These are phyloP conservation scores for Coniochaeta pulveracea DNA, from an alignment of 2,329 filamentous ascomycete genomes.

Conservation along the genomic window DNA sequence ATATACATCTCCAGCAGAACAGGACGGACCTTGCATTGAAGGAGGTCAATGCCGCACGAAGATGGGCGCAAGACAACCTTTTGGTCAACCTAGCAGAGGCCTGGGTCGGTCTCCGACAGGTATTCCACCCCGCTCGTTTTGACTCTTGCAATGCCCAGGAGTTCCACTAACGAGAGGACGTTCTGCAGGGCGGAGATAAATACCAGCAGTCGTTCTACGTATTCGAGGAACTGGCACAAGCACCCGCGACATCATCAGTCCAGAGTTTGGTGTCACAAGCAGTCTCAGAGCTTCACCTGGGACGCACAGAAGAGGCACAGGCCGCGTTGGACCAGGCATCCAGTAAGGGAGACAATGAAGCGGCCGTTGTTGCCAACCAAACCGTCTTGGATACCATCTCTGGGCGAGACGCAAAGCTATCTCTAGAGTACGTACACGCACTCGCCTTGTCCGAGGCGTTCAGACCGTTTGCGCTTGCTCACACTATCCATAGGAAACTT, in stretches of 20 bases:
- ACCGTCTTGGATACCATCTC: constrained; percentile 68
- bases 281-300: constrained; percentile 82
- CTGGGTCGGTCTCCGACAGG: constrained; percentile 83
- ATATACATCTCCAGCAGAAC: constrained; percentile 89
- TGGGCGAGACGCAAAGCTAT: constrained; percentile 58
- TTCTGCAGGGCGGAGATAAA: constrained; percentile 70
- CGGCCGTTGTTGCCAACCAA: constrained; percentile 70
- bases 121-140: constrained; percentile 29
- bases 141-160: background rate
- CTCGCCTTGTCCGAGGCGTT: background rate
- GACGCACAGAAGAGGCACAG: constrained; percentile 79
- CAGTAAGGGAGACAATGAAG: constrained; percentile 58
- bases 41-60: constrained; percentile 74
- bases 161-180: constrained; percentile 1
- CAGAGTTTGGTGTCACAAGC: constrained; percentile 77
- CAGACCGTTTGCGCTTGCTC: too few relatives aligned
- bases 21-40: constrained; percentile 82
- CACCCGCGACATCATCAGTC: constrained; percentile 66
- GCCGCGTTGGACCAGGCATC: constrained; percentile 72
- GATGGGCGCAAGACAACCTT: constrained; percentile 91
- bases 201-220: constrained; percentile 98
- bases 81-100: constrained; percentile 91
- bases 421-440: constrained; percentile 44
- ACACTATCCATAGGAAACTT: constrained; percentile 31
- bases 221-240: constrained; percentile 88